phyloP scores from a whole-genome alignment of 805 yeast genomes.

The Nadsonia fulvescens region DNA sequence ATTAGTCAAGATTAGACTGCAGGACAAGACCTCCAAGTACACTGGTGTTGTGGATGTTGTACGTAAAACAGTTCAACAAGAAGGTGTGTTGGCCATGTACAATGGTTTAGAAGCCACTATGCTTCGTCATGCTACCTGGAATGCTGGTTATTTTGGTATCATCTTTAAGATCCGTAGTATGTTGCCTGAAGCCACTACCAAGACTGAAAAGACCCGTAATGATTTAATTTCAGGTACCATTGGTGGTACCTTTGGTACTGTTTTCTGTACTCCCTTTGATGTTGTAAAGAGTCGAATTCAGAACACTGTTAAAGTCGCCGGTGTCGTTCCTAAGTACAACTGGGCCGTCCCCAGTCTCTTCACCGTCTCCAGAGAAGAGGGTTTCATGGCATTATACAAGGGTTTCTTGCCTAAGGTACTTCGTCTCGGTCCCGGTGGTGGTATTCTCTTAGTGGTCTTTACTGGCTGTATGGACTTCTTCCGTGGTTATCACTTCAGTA shows the following conservation, averaged over 20 bases:
- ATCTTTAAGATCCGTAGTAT: conserved; percentile 71
- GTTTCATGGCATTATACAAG: conserved; percentile 76
- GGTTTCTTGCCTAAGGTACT: conserved; percentile 95
- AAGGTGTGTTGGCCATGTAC: conserved; percentile 73
- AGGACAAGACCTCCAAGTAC: conserved; percentile 69
- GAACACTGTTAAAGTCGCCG: conserved; percentile 43
- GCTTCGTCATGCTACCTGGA: conserved; percentile 96
- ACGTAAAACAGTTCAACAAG: conserved; percentile 45
- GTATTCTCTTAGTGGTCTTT: conserved; percentile 92
- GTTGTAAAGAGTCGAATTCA: conserved; percentile 92
- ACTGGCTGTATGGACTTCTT: conserved; percentile 90
- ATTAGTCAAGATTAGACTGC: conserved; percentile 84
- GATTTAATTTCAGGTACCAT: conserved; percentile 84
- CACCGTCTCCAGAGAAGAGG: conserved; percentile 75
- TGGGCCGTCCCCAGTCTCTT: conserved; percentile 78
- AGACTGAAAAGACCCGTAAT: conserved; percentile 61
- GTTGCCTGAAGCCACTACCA: conserved; percentile 59
- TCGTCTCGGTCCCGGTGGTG: conserved; percentile 99
- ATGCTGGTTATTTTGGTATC: conserved; percentile 93
- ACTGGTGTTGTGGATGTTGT: conserved; percentile 75
- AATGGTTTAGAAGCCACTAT: conserved; percentile 92
- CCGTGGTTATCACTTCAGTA: conserved; percentile 17
- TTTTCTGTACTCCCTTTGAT: conserved; percentile 90
- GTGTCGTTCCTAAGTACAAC: conserved; percentile 70
- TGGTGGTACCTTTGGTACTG: conserved; percentile 96